A percentile compares a stretch with the other conserved stretches of the same genome.
phyloP scores from a whole-genome alignment of 2,329 filamentous ascomycete genomes.

The Sclerotinia subarctica region DNA sequence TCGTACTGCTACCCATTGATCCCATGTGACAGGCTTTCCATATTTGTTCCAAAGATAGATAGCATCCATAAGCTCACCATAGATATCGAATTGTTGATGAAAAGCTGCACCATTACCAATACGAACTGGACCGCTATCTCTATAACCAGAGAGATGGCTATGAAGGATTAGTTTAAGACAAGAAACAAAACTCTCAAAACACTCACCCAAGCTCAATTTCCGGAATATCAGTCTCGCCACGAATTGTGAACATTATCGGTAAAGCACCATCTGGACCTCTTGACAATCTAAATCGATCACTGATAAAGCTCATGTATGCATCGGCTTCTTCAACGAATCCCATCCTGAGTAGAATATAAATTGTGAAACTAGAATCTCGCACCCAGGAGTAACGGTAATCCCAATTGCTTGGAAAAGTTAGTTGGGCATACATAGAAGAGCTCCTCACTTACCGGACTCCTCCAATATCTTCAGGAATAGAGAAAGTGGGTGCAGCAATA shows the following conservation, averaged over 20 bases:
- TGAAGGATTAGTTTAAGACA: constrained; percentile 13
- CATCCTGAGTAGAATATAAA: constrained; percentile 73
- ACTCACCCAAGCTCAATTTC: constrained; percentile 57
- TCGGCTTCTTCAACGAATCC: constrained; percentile 74
- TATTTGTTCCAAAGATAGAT: constrained; percentile 80
- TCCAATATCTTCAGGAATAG: constrained; percentile 70
- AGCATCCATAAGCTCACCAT: constrained; percentile 73
- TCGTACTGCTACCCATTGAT: constrained; percentile 69
- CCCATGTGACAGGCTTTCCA: constrained; percentile 72
- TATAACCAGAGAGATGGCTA: constrained; percentile 68
- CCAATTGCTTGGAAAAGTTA: constrained; percentile 50
- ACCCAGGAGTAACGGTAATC: constrained; percentile 79
- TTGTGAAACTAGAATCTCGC: constrained; percentile 72
- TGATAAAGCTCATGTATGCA: constrained; percentile 76
- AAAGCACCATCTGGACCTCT: constrained; percentile 59
- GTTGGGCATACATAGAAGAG: neutral
- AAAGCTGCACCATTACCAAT: constrained; percentile 76
- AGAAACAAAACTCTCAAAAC: neutral
- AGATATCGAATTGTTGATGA: constrained; percentile 76
- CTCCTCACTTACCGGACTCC: constrained; percentile 47
- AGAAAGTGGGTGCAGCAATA: constrained; percentile 73
- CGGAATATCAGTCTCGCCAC: constrained; percentile 70
- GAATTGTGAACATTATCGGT: constrained; percentile 80
- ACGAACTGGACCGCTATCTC: constrained; percentile 66
- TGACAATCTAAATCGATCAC: constrained; percentile 62